phyloP scores from a whole-genome alignment of 768 basidiomycete species.

The Lanmaoa rubissima region DNA sequence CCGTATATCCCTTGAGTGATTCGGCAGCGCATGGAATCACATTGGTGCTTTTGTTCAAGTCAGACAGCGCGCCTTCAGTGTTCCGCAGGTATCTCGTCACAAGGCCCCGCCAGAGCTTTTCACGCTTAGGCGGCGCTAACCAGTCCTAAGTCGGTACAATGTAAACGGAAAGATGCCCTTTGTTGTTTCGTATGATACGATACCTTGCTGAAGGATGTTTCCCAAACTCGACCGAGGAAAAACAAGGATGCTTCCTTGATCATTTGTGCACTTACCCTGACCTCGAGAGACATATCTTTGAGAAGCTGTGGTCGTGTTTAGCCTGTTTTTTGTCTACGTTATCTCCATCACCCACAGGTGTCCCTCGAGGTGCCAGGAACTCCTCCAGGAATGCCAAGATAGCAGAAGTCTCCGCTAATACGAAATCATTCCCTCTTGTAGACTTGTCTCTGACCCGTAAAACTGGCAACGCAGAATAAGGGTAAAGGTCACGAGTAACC shows the following conservation, averaged over 20 bases:
- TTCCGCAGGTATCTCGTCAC: slow-evolving; percentile 22
- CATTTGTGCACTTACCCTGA: slow-evolving; percentile 17
- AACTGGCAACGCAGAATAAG: slow-evolving; percentile 26
- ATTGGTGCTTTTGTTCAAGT: slow-evolving; percentile 6
- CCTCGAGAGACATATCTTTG: slow-evolving; percentile 19
- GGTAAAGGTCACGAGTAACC: slow-evolving; percentile 21
- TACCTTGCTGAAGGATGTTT: slow-evolving; percentile 11
- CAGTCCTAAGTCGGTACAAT: slow-evolving; percentile 15
- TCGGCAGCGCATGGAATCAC: slow-evolving; percentile 14
- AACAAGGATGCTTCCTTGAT: slow-evolving; percentile 26
- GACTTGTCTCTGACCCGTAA: slow-evolving; percentile 19
- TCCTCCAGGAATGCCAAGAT: slow-evolving; percentile 26
- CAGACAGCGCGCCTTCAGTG: slow-evolving; percentile 18
- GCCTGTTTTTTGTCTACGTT: background rate
- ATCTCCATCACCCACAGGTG: slow-evolving; percentile 10
- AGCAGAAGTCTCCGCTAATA: slow-evolving; percentile 26
- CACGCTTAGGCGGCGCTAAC: slow-evolving; percentile 21
- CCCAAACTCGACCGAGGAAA: slow-evolving; percentile 13
- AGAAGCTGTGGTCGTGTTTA: slow-evolving; percentile 13
- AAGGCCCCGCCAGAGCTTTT: slow-evolving; percentile 18
- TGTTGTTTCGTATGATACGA: background rate
- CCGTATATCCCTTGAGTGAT: slow-evolving; percentile 17
- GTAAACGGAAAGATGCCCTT: background rate
- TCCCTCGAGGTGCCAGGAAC: slow-evolving; percentile 12
- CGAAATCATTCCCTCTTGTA: slow-evolving; percentile 9